Conservation (phyloP, 176 grass and related monocot species). For the Musa acuminata region DNA sequence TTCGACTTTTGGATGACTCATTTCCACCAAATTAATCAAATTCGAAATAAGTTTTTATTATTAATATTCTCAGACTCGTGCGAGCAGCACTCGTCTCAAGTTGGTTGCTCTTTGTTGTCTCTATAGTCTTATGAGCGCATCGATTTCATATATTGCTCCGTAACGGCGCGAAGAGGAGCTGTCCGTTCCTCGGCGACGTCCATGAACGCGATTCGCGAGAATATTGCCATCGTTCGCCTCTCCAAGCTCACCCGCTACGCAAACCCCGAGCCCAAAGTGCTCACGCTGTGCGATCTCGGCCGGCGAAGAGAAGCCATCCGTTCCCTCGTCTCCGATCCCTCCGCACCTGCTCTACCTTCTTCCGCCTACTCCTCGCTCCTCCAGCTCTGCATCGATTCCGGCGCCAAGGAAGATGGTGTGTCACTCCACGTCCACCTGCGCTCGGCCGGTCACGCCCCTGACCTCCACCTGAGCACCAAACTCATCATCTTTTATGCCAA, state of each 20-base stretch:
- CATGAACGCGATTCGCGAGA: slow-evolving; percentile 6
- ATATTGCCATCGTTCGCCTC: not conserved
- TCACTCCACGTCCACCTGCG: slow-evolving; percentile 29
- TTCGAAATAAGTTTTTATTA: too few species aligned
- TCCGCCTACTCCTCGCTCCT: slow-evolving; percentile 41
- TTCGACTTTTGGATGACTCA: too few species aligned
- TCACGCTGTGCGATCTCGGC: slow-evolving; percentile 15
- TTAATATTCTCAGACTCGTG: too few species aligned
- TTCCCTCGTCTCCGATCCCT: slow-evolving; percentile 1
- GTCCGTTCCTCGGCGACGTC: not conserved
- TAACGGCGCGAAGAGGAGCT: too few species aligned
- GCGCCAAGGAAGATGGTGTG: slow-evolving; percentile 29
- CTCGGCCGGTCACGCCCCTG: not conserved
- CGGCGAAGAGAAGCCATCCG: slow-evolving; percentile 17
- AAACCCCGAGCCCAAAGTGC: not conserved
- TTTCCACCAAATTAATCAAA: too few species aligned
- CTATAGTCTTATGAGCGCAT: too few species aligned
- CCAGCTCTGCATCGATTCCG: slow-evolving; percentile 41
- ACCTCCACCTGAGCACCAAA: slow-evolving; percentile 55
- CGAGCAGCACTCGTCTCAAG: too few species aligned
- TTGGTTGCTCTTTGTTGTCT: too few species aligned
- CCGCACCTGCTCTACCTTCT: not conserved
- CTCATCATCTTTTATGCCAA: slow-evolving; percentile 46
- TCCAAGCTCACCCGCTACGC: not conserved
- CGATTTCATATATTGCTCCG: too few species aligned